phyloP scores from a whole-genome alignment of 306 rosid genomes.

The Cicer yamashitae region DNA sequence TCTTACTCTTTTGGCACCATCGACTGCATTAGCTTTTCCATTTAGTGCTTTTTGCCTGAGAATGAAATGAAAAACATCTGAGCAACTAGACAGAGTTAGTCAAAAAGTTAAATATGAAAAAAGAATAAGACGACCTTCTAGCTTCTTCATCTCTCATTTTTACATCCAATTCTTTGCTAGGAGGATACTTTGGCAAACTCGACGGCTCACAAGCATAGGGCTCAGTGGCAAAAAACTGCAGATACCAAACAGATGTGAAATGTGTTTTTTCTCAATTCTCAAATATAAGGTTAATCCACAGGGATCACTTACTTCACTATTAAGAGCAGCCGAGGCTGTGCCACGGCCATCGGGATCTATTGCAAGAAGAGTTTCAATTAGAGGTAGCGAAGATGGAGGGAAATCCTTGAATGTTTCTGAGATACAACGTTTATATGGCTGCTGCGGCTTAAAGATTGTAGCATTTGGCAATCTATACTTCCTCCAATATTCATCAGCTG shows the following conservation, averaged over 20 bases:
- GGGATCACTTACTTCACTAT: conserved; percentile 74
- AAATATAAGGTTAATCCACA: conserved; percentile 35
- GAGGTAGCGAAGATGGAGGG: conserved; percentile 72
- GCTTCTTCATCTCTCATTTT: conserved; percentile 96
- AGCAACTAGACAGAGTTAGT: conserved; percentile 39
- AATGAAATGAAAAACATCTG: conserved; percentile 43
- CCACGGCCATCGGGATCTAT: conserved; percentile 78
- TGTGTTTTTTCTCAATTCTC: conserved; percentile 32
- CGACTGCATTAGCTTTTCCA: conserved; percentile 72
- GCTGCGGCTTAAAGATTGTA: conserved; percentile 96
- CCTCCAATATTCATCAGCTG: conserved; percentile 97
- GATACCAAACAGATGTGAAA: conserved; percentile 45
- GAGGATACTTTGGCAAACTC: conserved; percentile 92
- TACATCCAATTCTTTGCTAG: conserved; percentile 94
- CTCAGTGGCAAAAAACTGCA: conserved; percentile 82
- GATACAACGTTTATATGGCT: conserved; percentile 82
- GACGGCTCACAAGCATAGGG: conserved; percentile 94
- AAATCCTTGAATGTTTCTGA: conserved; percentile 84
- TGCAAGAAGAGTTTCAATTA: conserved; percentile 82
- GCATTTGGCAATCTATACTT: conserved; percentile 93
- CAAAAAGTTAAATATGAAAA: conserved; percentile 40
- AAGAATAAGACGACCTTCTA: conserved; percentile 67
- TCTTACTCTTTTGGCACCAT: conserved; percentile 70
- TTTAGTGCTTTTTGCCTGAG: conserved; percentile 77
- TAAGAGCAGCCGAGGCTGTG: conserved; percentile 70